Percentiles rank a stretch among this genome's conserved stretches.
phyloP scores from a whole-genome alignment of 2,329 filamentous ascomycete species.

The Amesomyces nigricolor region DNA sequence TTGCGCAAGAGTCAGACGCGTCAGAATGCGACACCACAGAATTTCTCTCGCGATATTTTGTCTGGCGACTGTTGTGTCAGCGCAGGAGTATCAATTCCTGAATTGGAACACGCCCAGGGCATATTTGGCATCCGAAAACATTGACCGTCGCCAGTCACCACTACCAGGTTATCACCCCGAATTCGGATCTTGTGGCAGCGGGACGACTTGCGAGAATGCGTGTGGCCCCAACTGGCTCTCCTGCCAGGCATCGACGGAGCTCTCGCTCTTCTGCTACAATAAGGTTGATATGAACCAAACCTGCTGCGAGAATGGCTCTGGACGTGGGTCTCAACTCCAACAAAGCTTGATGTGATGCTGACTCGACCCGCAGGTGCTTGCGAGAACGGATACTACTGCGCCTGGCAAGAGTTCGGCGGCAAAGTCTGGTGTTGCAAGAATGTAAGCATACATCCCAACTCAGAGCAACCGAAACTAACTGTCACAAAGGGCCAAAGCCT shows the following conservation, averaged over 20 bases:
- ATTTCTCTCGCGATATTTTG: constrained; percentile 5
- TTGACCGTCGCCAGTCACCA: constrained; percentile 20
- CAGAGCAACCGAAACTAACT: not conserved
- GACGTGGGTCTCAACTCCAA: constrained; percentile 14
- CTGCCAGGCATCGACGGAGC: constrained; percentile 22
- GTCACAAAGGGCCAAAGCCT: constrained; percentile 18
- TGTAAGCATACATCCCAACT: constrained; percentile 10
- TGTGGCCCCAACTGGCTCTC: constrained; percentile 24
- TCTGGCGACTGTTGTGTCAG: constrained; percentile 7
- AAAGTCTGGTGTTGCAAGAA: constrained; percentile 25
- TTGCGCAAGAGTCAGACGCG: not conserved
- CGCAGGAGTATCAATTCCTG: constrained; percentile 18
- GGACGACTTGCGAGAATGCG: constrained; percentile 24
- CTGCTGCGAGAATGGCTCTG: constrained; percentile 25
- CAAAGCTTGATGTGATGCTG: not conserved
- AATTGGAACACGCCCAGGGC: constrained; percentile 14
- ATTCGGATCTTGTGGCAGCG: constrained; percentile 24
- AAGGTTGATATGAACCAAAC: constrained; percentile 22
- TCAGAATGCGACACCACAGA: constrained; percentile 9
- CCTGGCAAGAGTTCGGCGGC: constrained; percentile 23
- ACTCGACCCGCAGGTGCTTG: constrained; percentile 20
- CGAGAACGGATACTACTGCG: constrained; percentile 24
- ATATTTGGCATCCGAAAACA: not conserved
- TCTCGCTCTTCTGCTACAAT: constrained; percentile 27
- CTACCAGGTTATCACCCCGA: constrained; percentile 24